These are phyloP conservation scores for Sextonia rubra DNA, from an alignment of 164 flowering plant genomes.

Conservation along the genomic window DNA sequence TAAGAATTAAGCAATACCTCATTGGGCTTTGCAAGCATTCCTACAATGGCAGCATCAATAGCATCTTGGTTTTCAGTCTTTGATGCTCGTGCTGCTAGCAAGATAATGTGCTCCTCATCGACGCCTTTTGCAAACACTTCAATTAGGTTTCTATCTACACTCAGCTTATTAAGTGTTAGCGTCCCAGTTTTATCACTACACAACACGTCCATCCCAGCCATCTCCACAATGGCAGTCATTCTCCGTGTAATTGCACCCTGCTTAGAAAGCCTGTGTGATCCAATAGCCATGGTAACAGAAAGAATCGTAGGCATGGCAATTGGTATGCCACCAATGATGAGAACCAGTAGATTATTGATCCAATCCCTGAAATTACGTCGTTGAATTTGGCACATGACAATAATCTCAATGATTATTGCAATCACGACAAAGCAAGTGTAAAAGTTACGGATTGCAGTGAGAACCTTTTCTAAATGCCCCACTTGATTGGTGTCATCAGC, in stretches of 20 bases:
- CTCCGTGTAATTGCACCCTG: slow-evolving; percentile 82
- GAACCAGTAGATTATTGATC: slow-evolving; percentile 67
- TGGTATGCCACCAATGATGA: slow-evolving; percentile 76
- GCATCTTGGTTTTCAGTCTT: slow-evolving; percentile 42
- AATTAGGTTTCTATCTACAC: slow-evolving; percentile 30
- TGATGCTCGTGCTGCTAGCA: slow-evolving; percentile 38
- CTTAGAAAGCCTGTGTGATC: slow-evolving; percentile 68
- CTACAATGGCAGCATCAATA: slow-evolving; percentile 38
- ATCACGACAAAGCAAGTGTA: slow-evolving; percentile 64
- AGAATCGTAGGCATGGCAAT: slow-evolving; percentile 84
- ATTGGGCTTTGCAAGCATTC: slow-evolving; percentile 37
- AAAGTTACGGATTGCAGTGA: slow-evolving; percentile 67
- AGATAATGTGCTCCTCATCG: slow-evolving; percentile 29
- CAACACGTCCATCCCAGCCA: slow-evolving; percentile 74
- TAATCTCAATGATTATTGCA: slow-evolving; percentile 54
- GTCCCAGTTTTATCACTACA: slow-evolving; percentile 43
- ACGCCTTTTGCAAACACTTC: slow-evolving; percentile 36
- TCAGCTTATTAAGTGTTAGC: slow-evolving; percentile 33
- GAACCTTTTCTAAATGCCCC: slow-evolving; percentile 40
- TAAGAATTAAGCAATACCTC: slow-evolving; percentile 23
- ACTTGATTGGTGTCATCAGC: slow-evolving; percentile 75
- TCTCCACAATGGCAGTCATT: slow-evolving; percentile 87
- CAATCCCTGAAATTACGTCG: slow-evolving; percentile 60
- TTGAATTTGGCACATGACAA: slow-evolving; percentile 72
- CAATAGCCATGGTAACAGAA: slow-evolving; percentile 83